These are phyloP conservation scores for Globisporangium cystogenes DNA, from an alignment of 352 stramenopile species.

Conservation along the genomic window DNA sequence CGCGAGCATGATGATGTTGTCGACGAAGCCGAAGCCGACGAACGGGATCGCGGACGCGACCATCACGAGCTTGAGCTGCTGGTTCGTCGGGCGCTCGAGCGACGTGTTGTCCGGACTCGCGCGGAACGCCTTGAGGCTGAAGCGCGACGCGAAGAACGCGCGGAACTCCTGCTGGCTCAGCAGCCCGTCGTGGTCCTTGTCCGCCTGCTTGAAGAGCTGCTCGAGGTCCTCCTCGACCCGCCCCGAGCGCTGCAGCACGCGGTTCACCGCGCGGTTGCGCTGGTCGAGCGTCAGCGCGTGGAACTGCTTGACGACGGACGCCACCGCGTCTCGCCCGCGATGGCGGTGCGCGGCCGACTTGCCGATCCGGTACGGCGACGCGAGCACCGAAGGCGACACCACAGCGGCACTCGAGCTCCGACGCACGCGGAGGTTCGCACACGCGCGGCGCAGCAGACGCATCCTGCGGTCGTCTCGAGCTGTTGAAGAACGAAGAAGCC, in stretches of 20 bases:
- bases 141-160: slow-evolving; percentile 56
- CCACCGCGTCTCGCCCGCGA: slow-evolving; percentile 18
- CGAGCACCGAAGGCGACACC: neutral
- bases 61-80: slow-evolving; percentile 75
- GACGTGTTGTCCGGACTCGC: slow-evolving; percentile 28
- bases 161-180: slow-evolving; percentile 65
- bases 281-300: slow-evolving; percentile 54
- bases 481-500: too few species aligned
- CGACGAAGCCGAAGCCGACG: slow-evolving; percentile 79
- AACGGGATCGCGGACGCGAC: slow-evolving; percentile 76
- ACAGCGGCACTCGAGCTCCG: slow-evolving; percentile 3
- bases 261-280: slow-evolving; percentile 40
- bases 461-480: too few species aligned
- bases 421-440: slow-evolving; percentile 11
- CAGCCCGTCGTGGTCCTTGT: slow-evolving; percentile 64
- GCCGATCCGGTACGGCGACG: neutral
- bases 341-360: slow-evolving; percentile 12
- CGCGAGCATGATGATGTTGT: slow-evolving; percentile 85
- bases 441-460: slow-evolving; percentile 13
- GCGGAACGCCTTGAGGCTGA: slow-evolving; percentile 47
- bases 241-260: slow-evolving; percentile 37
- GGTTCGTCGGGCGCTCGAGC: slow-evolving; percentile 34
- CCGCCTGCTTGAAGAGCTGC: slow-evolving; percentile 54
- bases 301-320: slow-evolving; percentile 49
- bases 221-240: slow-evolving; percentile 53